Base-by-base conservation (phyloP, 768 basidiomycete species). In the Lanmaoa pseudosensibilis region DNA sequence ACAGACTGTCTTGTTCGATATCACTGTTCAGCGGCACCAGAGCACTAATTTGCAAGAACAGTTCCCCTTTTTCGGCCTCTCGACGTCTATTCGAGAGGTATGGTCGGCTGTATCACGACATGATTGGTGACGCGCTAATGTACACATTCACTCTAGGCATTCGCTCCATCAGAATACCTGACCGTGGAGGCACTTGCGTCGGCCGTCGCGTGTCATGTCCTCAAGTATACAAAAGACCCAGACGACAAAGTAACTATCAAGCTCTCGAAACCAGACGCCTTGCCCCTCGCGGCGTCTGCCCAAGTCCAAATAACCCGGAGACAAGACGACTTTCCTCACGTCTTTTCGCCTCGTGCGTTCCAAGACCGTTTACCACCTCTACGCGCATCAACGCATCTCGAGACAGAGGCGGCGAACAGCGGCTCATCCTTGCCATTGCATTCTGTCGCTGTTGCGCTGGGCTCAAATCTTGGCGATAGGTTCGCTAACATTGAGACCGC, bases 381-480 rank as follows among this genome's bases (percentile, higher is more conserved):
- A 23, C 30, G 10, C n/a, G n/a, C 27, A 18, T 30, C 58, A 4
- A 38, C 19, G 8, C 19, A 10, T n/a, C 15, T 12, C 2, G 47
- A 55, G 34, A 10, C 15, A 10, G 23, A 16, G 5, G 2, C 10
- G 3, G 32, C 9, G n/a, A n/a, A 15, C 12, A 25, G 18, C 6
- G 12, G 27, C 10, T 13, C 30, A 5, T 18, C 18, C 11, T 39
- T 47, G 6, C 19, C 41, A 0, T 36, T 36, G 8, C 76, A 78
- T 53, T 74, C 61, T 2, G 88, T 79, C 4, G 85, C 85, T 10
- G 80, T 98, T 36, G 92, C 92, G 1, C 71, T 98, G 2, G 96
- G 96, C 0, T 90, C 94, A 5, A 98, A 98, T 66, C 78, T 98
- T 0, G 94, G 93, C 0, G 93, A 97, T 71, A 78, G 89, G 7